Percentiles rank a stretch among this genome's conserved stretches.
Conservation (phyloP, 2,329 filamentous ascomycete species). For the Cryoendolithus antarcticus region DNA sequence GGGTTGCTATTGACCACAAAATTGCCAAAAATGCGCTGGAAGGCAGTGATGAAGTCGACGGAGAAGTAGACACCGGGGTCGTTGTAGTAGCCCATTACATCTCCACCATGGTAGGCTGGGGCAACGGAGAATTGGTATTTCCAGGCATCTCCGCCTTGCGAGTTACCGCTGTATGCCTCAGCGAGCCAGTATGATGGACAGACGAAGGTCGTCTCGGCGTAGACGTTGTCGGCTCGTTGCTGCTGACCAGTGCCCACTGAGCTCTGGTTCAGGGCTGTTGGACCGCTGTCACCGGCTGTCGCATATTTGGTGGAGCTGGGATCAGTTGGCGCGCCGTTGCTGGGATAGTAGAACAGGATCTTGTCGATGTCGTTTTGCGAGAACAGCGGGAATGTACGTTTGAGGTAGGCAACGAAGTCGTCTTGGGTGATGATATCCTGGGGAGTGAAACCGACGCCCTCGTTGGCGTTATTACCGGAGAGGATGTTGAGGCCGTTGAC, state of each 20-base stretch:
- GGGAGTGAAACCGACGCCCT: slow-evolving; percentile 35
- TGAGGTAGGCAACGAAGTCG: slow-evolving; percentile 30
- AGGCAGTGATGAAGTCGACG: slow-evolving; percentile 19
- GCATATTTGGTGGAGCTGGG: slow-evolving; percentile 16
- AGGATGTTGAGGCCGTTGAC: slow-evolving; percentile 29
- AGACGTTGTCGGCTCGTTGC: slow-evolving; percentile 41
- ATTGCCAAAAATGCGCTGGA: slow-evolving; percentile 34
- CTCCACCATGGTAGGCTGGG: slow-evolving; percentile 28
- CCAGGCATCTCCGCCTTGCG: slow-evolving; percentile 24
- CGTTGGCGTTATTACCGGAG: slow-evolving; percentile 38
- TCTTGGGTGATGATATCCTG: slow-evolving; percentile 31
- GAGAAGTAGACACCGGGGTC: slow-evolving; percentile 8
- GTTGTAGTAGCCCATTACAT: slow-evolving; percentile 27
- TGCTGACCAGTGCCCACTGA: slow-evolving; percentile 41
- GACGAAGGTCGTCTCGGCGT: slow-evolving; percentile 42
- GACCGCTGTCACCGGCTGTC: slow-evolving; percentile 19
- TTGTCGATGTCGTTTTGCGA: slow-evolving; percentile 27
- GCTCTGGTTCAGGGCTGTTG: slow-evolving; percentile 40
- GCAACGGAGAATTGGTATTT: slow-evolving; percentile 40
- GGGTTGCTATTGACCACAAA: slow-evolving; percentile 34
- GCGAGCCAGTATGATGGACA: slow-evolving; percentile 47
- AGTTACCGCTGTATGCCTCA: slow-evolving; percentile 29
- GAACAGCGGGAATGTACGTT: slow-evolving; percentile 29
- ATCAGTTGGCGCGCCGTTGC: slow-evolving; percentile 13
- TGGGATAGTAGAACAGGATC: slow-evolving; percentile 27